A percentile compares a stretch with the other conserved stretches of the same genome.
Conservation (phyloP, 1,139 yeast genomes). For the Debaryomycetaceae sp. region DNA sequence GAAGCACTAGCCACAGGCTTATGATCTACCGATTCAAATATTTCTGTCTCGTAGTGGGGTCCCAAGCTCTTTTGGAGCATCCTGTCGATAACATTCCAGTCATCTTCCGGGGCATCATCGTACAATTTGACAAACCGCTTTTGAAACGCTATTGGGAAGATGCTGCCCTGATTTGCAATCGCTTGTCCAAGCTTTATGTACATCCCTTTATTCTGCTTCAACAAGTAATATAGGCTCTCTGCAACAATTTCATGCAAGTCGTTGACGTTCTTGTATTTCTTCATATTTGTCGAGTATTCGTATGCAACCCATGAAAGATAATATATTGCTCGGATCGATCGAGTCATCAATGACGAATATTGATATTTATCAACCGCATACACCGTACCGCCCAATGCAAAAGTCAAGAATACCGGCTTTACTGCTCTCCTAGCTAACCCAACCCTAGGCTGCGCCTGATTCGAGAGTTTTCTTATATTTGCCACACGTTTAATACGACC, state of each 20-base stretch:
- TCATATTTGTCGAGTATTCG: conserved; percentile 53
- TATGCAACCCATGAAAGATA: conserved; percentile 51
- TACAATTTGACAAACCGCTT: conserved; percentile 53
- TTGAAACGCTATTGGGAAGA: conserved; percentile 64
- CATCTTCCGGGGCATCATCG: conserved; percentile 68
- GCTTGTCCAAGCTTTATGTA: conserved; percentile 77
- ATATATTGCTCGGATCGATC: conserved; percentile 53
- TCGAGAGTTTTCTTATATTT: neutral
- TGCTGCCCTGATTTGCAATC: conserved; percentile 64
- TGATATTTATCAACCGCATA: conserved; percentile 38
- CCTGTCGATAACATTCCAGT: conserved; percentile 52
- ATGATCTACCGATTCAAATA: conserved; percentile 48
- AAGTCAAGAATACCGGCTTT: conserved; percentile 4
- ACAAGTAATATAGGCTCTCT: conserved; percentile 48
- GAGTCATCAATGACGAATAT: conserved; percentile 46
- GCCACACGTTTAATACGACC: neutral
- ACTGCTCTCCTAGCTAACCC: neutral
- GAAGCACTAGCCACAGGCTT: conserved; percentile 68
- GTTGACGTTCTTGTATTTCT: conserved; percentile 37
- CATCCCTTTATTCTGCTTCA: conserved; percentile 62
- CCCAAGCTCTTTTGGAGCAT: conserved; percentile 48
- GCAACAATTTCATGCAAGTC: conserved; percentile 62
- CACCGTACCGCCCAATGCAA: conserved; percentile 11
- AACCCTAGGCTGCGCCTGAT: neutral
- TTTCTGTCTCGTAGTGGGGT: conserved; percentile 35